phyloP scores from a whole-genome alignment of 768 basidiomycete genomes.

The Hericium rajendrae region DNA sequence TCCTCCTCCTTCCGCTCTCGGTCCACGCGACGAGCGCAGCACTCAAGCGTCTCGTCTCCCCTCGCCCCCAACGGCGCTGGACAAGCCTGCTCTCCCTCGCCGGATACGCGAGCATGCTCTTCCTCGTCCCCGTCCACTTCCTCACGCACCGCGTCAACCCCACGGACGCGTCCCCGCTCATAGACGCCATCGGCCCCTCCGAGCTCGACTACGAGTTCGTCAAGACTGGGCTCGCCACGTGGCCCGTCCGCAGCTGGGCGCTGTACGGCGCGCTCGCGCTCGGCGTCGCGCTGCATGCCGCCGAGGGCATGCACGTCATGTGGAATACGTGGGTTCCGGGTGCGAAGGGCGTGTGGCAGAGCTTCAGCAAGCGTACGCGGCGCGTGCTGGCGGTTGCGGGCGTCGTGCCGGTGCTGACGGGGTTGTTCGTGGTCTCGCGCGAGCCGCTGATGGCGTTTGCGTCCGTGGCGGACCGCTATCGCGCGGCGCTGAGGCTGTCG shows the following conservation, averaged over 20 bases:
- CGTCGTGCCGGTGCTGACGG: constrained; percentile 44
- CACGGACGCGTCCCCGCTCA: constrained; percentile 33
- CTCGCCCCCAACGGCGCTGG: constrained; percentile 27
- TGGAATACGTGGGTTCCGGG: constrained; percentile 38
- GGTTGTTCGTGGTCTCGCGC: constrained; percentile 40
- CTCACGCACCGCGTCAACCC: constrained; percentile 57
- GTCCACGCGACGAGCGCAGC: constrained; percentile 52
- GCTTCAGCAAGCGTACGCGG: constrained; percentile 20
- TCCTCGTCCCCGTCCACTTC: constrained; percentile 63
- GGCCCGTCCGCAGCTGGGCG: constrained; percentile 53
- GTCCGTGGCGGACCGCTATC: constrained; percentile 40
- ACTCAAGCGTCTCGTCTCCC: constrained; percentile 47
- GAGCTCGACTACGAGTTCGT: constrained; percentile 83
- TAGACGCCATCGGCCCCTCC: constrained; percentile 53
- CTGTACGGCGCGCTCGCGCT: constrained; percentile 55
- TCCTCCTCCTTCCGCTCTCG: constrained; percentile 58
- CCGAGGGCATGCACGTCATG: constrained; percentile 49
- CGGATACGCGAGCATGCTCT: constrained; percentile 47
- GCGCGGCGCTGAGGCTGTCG: constrained; percentile 36
- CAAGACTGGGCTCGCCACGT: constrained; percentile 53
- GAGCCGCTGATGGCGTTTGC: constrained; percentile 52
- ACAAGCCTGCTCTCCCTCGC: constrained; percentile 43
- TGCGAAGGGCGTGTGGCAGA: constrained; percentile 16
- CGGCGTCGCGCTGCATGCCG: constrained; percentile 47
- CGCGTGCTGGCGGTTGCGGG: constrained; percentile 27